phyloP scores from a whole-genome alignment of 2,329 filamentous ascomycete genomes.

The Kalaharituber pfeilii region DNA sequence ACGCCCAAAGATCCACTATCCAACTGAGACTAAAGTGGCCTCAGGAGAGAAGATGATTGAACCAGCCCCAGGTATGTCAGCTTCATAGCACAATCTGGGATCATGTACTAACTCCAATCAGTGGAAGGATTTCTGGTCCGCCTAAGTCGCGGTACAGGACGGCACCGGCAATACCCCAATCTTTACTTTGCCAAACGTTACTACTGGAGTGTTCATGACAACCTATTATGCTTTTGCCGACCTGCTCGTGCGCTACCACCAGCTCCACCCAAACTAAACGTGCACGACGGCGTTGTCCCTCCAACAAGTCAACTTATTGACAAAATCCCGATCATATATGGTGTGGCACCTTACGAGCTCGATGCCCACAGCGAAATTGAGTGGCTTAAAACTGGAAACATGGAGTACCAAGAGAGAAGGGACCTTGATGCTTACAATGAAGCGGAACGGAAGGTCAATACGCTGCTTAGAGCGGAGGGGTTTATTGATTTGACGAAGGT shows the following conservation, averaged over 20 bases:
- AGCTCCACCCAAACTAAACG: slow-evolving; percentile 38
- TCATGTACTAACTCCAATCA: neutral
- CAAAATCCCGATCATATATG: slow-evolving; percentile 42
- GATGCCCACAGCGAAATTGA: slow-evolving; percentile 34
- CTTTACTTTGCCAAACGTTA: slow-evolving; percentile 45
- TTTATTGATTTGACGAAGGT: slow-evolving; percentile 46
- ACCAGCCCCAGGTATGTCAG: slow-evolving; percentile 32
- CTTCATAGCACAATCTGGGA: neutral
- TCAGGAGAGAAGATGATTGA: slow-evolving; percentile 33
- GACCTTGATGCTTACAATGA: slow-evolving; percentile 45
- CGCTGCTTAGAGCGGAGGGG: slow-evolving; percentile 42
- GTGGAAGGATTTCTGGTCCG: slow-evolving; percentile 50
- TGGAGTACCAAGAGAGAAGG: slow-evolving; percentile 32
- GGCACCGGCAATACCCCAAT: slow-evolving; percentile 39
- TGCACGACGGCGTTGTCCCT: slow-evolving; percentile 33
- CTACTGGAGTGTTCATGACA: slow-evolving; percentile 48
- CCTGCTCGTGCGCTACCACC: slow-evolving; percentile 44
- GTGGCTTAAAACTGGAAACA: slow-evolving; percentile 37
- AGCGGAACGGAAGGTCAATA: slow-evolving; percentile 39
- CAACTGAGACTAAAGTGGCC: slow-evolving; percentile 32
- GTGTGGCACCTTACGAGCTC: slow-evolving; percentile 43
- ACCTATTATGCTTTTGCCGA: slow-evolving; percentile 44
- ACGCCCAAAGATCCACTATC: slow-evolving; percentile 47
- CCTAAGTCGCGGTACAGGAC: slow-evolving; percentile 45
- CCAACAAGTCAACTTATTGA: slow-evolving; percentile 37